phyloP scores from a whole-genome alignment of 140 eudicot species.

The Ambrosia hybrid region DNA sequence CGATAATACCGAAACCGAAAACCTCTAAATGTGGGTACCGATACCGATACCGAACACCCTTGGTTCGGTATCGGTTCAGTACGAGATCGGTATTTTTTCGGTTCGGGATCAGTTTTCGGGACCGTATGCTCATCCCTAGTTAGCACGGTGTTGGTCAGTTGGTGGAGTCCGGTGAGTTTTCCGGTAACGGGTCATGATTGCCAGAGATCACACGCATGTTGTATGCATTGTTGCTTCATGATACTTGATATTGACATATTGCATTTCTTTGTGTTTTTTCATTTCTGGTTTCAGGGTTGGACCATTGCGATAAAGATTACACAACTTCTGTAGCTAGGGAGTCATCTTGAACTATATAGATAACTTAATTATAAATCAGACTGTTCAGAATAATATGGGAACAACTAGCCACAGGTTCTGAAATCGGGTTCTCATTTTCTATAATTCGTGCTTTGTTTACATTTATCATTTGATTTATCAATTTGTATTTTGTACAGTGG shows the following conservation, averaged over 20 bases:
- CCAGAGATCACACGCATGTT: background rate
- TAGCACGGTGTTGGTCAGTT: too few relatives aligned
- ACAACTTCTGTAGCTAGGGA: background rate
- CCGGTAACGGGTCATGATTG: too few relatives aligned
- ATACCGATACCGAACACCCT: too few relatives aligned
- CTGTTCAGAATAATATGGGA: slow-evolving; percentile 23
- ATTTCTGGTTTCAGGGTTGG: slow-evolving; percentile 23
- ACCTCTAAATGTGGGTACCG: too few relatives aligned
- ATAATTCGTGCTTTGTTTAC: background rate
- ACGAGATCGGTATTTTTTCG: too few relatives aligned
- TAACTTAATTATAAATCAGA: slow-evolving; percentile 13
- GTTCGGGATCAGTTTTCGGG: too few relatives aligned
- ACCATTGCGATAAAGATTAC: slow-evolving; percentile 11
- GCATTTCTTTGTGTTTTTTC: slow-evolving; percentile 8
- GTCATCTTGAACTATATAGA: slow-evolving; percentile 19
- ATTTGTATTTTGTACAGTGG: slow-evolving; percentile 43
- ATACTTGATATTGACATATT: background rate
- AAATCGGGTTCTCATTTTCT: slow-evolving; percentile 3
- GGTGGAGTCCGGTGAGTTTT: too few relatives aligned
- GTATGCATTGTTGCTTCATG: background rate
- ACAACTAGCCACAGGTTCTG: slow-evolving; percentile 29
- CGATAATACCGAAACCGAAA: too few relatives aligned
- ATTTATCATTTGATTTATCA: background rate
- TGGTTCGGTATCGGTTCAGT: too few relatives aligned
- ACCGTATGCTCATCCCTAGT: too few relatives aligned